Base-by-base conservation (phyloP, 2,329 filamentous ascomycete species). In the Penicillium decumbens region DNA sequence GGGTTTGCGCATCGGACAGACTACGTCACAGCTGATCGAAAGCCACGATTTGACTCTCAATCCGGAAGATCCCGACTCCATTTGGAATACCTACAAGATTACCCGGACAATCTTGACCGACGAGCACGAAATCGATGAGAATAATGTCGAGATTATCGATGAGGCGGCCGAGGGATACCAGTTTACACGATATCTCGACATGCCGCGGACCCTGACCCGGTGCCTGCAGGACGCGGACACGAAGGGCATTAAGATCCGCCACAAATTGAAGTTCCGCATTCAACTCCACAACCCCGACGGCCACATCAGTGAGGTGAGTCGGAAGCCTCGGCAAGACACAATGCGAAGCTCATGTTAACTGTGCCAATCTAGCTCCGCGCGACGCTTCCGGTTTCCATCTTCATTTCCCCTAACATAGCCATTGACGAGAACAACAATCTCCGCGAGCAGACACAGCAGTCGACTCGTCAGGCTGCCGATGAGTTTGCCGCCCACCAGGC, bases 281-380 rank as follows among this genome's bases (percentile, higher is more conserved):
- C 89, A 92, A 41, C 80, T 98, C 33, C 87, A 90, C 70, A 97
- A 98, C 62, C 92, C 93, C 0, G 93, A 98, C 66, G 92, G 91
- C 0, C 93, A 97, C 65, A 80, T 91, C 47, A 96, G 91, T 48
- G 92, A 97, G 79, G 83, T 87, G 76, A 65, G 77, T 63, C 3
- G 32, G 30, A 37, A 9, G 2, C 18, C 4, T 20, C 15, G 33
- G 15, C 33, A 18, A 12, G 15, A 9, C 20, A 10, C 20, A 18
- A 37, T 37, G 18, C 7, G 33, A 12, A 18, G 33, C 3, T 20
- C 33, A 12, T 37, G 41, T 54, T 63, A 49, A 64, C 52, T 1
- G 35, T 45, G 12, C 5, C n/a, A 13, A 42, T 54, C 6, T 41
- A 88, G 83, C 81, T 96, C 45, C 86, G 92, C 45, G 92, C 92